Evolutionary conservation across 306 rosid genomes (phyloP), one percentile per base, ranked within the genome.

Genomic region (Carpinus fangiana): DNA sequence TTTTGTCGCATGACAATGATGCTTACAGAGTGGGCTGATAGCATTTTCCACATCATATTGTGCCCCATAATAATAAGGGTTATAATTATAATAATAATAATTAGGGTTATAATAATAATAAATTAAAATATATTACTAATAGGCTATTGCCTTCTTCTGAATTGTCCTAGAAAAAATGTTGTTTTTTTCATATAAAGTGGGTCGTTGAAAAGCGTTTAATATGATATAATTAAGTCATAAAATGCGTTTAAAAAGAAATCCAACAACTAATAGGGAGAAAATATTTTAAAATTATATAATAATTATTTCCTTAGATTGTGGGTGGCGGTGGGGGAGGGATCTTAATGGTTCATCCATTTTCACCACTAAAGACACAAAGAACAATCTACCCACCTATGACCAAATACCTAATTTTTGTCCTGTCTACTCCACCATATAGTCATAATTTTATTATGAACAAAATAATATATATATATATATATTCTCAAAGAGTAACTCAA

Each of bases 281-380:
- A n/a, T 59, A 55, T n/a, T 60, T 41, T 66, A 18, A 34, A 20
- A 50, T 9, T 46, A 72, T 61, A 5, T 6, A 38, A 9, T 10
- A 56, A 72, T 72, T 34, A 61, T 46, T 3, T n/a, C 14, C 10
- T 67, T 12, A 34, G 60, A 7, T 47, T 57, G 18, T 38, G 20
- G 48, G 74, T 47, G 79, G 50, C 41, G 48, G 52, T 47, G 79
- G 50, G 50, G 48, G 52, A 36, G 62, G 76, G 21, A 23, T 60
- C 11, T 61, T 53, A 46, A 52, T 82, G 82, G 79, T 70, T 62
- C 31, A 36, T 70, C 73, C 75, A 62, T 47, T 74, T 51, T 52
- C 78, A 72, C 81, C 84, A 73, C 82, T 59, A 57, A 65, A 34
- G 70, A 76, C 87, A 65, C 38, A 51, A 57, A 23, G 70, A 41